Evolutionary conservation across 1,284 basidiomycete species (phyloP), one percentile per base, ranked within the genome.

Genomic region (Megacollybia platyphylla): DNA sequence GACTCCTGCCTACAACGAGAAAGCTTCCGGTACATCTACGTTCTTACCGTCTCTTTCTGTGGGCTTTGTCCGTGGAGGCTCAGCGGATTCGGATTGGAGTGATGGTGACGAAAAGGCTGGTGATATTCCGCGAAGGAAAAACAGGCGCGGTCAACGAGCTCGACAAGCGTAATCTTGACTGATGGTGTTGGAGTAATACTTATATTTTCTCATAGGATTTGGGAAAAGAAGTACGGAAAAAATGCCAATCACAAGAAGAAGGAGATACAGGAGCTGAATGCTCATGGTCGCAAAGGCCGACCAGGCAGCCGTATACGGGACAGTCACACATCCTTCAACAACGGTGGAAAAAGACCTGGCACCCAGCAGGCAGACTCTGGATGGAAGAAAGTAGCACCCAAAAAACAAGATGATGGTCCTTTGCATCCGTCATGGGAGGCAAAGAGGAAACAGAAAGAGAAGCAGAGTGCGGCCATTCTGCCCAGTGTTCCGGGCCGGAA

Each of bases 371-470:
- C 45, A 11, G 44, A 41, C 36, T 43, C 46, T 7, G 40, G 36
- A 1, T 29, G 46, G 44, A 8, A 11, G 20, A 48, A 42, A 40
- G 15, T 10, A 8, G 11, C 26, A 29, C 11, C 18, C 15, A 7
- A 28, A 6, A 18, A 20, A 5, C 20, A 38, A 26, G 54, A 58
- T 11, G 62, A 68, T 44, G 67, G 62, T 48, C 65, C 72, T 26
- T 51, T 92, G 44, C 92, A 96, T 63, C 92, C 91, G 2, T 91
- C 87, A 13, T 96, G 92, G 91, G 87, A 87, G 60, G 91, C 91
- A 3, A 94, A 92, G 61, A 72, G 70, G 59, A 76, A 76, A 55
- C 61, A 84, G 46, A 86, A 84, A 57, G 80, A 85, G 61, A 75
- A 69, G 59, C 63, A 72, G 46, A 65, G 61, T 42, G 64, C 62